These are phyloP conservation scores for Pichia sp. DNA, from an alignment of 1,139 yeast species.

Conservation along the genomic window DNA sequence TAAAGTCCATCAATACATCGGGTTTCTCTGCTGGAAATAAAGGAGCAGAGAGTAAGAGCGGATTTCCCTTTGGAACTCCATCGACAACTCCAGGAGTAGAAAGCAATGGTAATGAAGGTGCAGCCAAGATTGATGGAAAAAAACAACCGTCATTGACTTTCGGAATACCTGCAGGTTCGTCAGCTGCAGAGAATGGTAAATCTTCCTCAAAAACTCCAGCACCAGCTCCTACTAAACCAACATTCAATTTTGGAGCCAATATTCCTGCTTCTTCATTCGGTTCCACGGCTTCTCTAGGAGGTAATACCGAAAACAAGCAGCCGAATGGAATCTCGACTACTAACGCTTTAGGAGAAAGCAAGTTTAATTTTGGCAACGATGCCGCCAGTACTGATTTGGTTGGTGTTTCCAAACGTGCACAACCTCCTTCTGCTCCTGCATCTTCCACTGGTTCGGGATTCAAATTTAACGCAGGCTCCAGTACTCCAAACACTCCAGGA, in stretches of 20 bases:
- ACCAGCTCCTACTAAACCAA: background rate
- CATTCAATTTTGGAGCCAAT: slow-evolving; percentile 3
- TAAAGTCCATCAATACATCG: background rate
- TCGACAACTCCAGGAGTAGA: background rate
- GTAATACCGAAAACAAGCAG: background rate
- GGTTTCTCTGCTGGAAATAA: background rate
- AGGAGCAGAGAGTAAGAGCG: background rate
- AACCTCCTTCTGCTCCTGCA: background rate
- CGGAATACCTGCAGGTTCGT: background rate
- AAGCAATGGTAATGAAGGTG: background rate
- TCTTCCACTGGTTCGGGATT: background rate
- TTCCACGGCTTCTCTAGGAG: background rate
- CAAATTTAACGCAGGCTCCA: background rate
- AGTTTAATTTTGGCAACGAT: background rate
- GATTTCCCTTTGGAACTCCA: background rate
- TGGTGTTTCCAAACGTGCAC: background rate
- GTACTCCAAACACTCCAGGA: background rate
- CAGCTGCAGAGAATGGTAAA: background rate
- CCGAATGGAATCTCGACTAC: background rate
- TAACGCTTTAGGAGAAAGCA: background rate
- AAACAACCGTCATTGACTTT: background rate
- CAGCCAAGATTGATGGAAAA: background rate
- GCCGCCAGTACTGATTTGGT: background rate
- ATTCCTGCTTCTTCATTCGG: background rate
- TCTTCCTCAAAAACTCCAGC: background rate